Base-by-base conservation (phyloP, 2,329 filamentous ascomycete species). In the Aspergillus novofumigatus region DNA sequence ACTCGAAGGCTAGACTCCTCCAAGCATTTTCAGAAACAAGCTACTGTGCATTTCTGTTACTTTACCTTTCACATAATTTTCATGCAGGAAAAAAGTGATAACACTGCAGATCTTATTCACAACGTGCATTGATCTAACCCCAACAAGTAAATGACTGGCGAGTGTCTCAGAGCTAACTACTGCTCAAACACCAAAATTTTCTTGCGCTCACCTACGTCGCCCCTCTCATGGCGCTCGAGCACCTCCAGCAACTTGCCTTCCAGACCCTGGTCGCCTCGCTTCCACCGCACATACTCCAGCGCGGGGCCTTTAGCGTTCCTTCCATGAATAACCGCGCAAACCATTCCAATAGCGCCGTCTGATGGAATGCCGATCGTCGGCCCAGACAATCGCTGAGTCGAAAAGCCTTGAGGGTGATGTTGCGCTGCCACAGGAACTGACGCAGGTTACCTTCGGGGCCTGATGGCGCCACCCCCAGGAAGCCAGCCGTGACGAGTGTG, bases 281-380 rank as follows among this genome's bases (percentile, higher is more conserved):
- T 53, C 51, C 51, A 53, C 38, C 42, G 51, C 3, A 53, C 51
- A 47, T 53, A 53, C 26, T 53, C 51, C 26, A 53, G 4, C n/a
- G 51, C 51, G 51, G 51, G 2, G 51, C 42, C 42, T 29, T 53
- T 17, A 53, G 51, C 6, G 51, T 53, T 17, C 51, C 41, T 1
- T 23, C 51, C 23, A 7, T 8, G 25, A 53, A 45, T 14, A 53
- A 29, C 4, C 51, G 51, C 21, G 25, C 42, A 44, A 44, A 44
- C 41, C 41, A 44, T 11, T 44, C 41, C n/a, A 44, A 1, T 5
- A 44, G 41, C 3, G 41, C 41, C n/a, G n/a, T 44, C 41, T 44
- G 41, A 44, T 44, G 41, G 4, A 44, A 44, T 20, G 41, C 3
- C 1, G 41, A 44, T 44, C 41, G 41, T 9, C 10, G 41, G n/a